These are phyloP conservation scores for Tuber aestivum DNA, from an alignment of 495 filamentous ascomycete species.

Conservation along the genomic window DNA sequence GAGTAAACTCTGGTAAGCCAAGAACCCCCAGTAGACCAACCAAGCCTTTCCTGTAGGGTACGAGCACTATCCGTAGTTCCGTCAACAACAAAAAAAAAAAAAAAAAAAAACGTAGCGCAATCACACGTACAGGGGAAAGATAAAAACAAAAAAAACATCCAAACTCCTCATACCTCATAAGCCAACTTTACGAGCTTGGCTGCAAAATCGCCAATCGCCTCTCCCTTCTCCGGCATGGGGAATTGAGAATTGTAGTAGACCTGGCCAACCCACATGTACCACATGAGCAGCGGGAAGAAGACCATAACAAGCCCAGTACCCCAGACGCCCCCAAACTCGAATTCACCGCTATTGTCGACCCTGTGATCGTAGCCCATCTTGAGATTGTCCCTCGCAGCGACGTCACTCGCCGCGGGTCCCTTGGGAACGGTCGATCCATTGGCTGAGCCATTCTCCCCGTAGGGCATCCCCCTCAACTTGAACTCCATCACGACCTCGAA, in stretches of 20 bases:
- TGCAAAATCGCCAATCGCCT: conserved; percentile 63
- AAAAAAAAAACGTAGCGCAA: background rate
- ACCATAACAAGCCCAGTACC: conserved; percentile 82
- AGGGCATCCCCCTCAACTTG: background rate
- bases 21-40: conserved; percentile 88
- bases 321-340: conserved; percentile 80
- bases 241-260: conserved; percentile 82
- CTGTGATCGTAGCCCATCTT: conserved; percentile 61
- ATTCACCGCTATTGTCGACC: conserved; percentile 71
- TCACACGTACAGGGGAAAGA: background rate
- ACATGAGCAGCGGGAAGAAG: conserved; percentile 88
- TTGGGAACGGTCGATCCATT: background rate
- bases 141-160: background rate
- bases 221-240: conserved; percentile 59
- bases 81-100: background rate
- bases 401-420: conserved; percentile 45
- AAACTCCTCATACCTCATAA: conserved; percentile 49
- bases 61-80: conserved; percentile 50
- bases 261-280: conserved; percentile 97
- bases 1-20: conserved; percentile 71
- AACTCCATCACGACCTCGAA: background rate
- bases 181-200: conserved; percentile 61
- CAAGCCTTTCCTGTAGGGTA: conserved; percentile 76
- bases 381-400: conserved; percentile 58
- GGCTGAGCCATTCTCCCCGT: conserved; percentile 44